Base-by-base conservation (phyloP, 208 protist species). In the Sergeia podlipaevii region DNA sequence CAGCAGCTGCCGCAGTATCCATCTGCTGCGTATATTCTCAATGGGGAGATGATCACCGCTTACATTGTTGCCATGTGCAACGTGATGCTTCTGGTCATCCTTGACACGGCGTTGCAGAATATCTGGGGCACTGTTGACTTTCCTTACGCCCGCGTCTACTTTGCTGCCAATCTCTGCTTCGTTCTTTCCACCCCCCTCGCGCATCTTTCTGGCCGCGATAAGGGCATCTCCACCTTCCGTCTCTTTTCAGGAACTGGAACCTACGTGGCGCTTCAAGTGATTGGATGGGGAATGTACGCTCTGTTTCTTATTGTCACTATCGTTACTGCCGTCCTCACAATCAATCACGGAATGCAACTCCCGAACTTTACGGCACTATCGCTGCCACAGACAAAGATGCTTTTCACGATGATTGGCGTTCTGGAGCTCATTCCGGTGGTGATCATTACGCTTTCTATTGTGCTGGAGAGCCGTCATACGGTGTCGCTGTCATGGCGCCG, bases 401-500 rank as follows among this genome's bases (percentile, higher is more conserved):
- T 68, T 5, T 74, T 62, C 69, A 76, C 76, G 7, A 36, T 89
- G 34, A 57, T 84, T 28, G 81, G 81, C 10, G 21, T 88, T 10
- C 59, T 90, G 13, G 53, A 90, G 58, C 34, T 74, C 13, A 59
- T 89, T 18, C 85, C 85, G 4, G 38, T 86, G 13, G 29, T 78
- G n/a, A 61, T 89, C 43, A 86, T 93, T 46, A 78, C 77, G 27
- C 34, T 93, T 18, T 90, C 78, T 41, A 77, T 90, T 54, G 48
- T 62, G 8, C 52, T 74, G 10, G 79, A 93, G 57, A 48, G 62
- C 18, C 55, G 46, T 26, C 23, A 56, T 27, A 69, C 58, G 15
- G 23, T 68, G 17, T 52, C 64, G 32, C 11, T 53, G 20, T 43
- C 44, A 4, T 33, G 62, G 21, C 49, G 59, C 30, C 66, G 66